phyloP scores from a whole-genome alignment of 78 protist species.

The Tieghemostelium lacteum region DNA sequence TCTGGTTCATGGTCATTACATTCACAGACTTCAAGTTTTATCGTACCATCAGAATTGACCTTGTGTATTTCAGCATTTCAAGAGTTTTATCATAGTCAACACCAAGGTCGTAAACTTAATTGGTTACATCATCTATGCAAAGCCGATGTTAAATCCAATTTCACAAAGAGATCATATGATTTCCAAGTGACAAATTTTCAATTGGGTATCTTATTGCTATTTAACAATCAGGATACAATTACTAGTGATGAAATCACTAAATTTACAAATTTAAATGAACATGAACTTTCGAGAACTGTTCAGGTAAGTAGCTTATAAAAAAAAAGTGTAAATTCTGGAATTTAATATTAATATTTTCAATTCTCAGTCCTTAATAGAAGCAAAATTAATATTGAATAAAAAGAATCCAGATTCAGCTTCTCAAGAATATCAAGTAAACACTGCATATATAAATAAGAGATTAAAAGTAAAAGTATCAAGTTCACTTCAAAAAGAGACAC shows the following conservation, averaged over 20 bases:
- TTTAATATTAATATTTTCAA: not conserved
- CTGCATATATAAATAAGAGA: conserved; percentile 63
- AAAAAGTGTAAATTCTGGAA: not conserved
- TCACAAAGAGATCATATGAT: conserved; percentile 42
- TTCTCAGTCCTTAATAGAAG: conserved; percentile 62
- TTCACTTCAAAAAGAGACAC: conserved; percentile 73
- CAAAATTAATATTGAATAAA: conserved; percentile 38
- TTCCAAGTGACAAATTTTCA: conserved; percentile 79
- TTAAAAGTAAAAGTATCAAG: conserved; percentile 83
- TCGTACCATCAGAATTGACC: conserved; percentile 83
- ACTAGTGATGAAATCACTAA: conserved; percentile 38
- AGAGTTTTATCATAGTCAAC: conserved; percentile 64
- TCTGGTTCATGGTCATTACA: conserved; percentile 92
- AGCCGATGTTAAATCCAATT: conserved; percentile 73
- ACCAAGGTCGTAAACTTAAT: conserved; percentile 85
- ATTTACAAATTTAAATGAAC: conserved; percentile 56
- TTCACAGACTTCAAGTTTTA: conserved; percentile 73
- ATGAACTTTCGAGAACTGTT: conserved; percentile 76
- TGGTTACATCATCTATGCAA: conserved; percentile 88
- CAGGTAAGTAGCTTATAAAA: conserved; percentile 5
- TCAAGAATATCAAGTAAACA: conserved; percentile 52
- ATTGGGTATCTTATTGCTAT: conserved; percentile 69
- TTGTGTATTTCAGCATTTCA: conserved; percentile 64
- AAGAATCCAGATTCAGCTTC: conserved; percentile 18
- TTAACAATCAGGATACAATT: conserved; percentile 44